These are phyloP conservation scores for Diversispora epigaea DNA, from an alignment of 192 early-diverging fungal species.

Conservation along the genomic window DNA sequence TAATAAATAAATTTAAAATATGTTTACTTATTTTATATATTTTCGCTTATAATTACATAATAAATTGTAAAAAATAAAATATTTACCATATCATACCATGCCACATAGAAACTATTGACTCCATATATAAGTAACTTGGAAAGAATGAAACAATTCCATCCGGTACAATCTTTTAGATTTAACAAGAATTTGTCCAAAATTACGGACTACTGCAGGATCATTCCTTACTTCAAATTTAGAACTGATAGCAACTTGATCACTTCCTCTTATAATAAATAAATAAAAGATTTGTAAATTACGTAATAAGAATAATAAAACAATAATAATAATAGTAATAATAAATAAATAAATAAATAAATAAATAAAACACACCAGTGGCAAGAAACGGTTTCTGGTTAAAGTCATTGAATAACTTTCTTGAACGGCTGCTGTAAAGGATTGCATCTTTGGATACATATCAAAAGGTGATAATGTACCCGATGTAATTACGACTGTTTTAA, in stretches of 20 bases:
- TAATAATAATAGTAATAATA: background rate
- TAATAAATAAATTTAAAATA: background rate
- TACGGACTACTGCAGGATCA: slow-evolving; percentile 97
- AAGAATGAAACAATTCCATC: slow-evolving; percentile 99
- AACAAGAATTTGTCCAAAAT: slow-evolving; percentile 95
- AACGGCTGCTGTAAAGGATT: slow-evolving; percentile 85
- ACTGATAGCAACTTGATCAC: slow-evolving; percentile 97
- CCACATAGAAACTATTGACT: slow-evolving; percentile 97
- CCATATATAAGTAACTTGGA: slow-evolving; percentile 98
- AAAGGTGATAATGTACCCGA: slow-evolving; percentile 99
- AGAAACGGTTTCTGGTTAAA: slow-evolving; percentile 89
- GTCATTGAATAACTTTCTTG: slow-evolving; percentile 97
- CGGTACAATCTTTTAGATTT: slow-evolving; percentile 90
- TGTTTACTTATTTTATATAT: background rate
- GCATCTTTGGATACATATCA: slow-evolving; percentile 95
- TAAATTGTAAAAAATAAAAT: background rate
- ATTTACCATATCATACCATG: slow-evolving; percentile 89
- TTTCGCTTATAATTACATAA: too few relatives aligned
- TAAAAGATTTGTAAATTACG: background rate
- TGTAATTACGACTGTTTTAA: slow-evolving; percentile 95
- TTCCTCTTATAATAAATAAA: slow-evolving; percentile 78
- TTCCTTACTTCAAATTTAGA: slow-evolving; percentile 98
- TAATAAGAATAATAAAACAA: background rate
- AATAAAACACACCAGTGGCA: slow-evolving; percentile 73
- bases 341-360: background rate